Percentiles rank a stretch among this genome's conserved stretches.
phyloP scores from a whole-genome alignment of 192 early-diverging fungal species.

The Entomortierella chlamydospora region DNA sequence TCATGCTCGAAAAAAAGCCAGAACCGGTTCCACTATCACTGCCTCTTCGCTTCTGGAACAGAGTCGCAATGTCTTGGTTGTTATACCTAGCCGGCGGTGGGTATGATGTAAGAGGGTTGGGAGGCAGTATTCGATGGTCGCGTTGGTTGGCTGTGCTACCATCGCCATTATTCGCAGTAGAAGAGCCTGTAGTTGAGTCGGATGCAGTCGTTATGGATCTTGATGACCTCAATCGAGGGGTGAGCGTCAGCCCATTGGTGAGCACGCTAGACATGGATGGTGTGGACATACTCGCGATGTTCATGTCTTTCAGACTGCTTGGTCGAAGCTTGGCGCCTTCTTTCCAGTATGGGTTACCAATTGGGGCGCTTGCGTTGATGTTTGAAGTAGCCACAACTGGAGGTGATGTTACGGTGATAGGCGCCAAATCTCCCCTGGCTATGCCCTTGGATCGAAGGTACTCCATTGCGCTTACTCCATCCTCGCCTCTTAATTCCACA shows the following conservation, averaged over 20 bases:
- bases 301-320: constrained; percentile 7
- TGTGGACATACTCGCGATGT: not conserved
- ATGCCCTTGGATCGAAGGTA: constrained; percentile 36
- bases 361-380: not conserved
- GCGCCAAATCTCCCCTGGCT: constrained; percentile 10
- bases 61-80: constrained; percentile 22
- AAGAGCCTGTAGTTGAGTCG: not conserved
- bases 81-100: not conserved
- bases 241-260: constrained; percentile 5
- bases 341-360: not conserved
- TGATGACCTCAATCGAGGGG: constrained; percentile 13
- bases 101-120: constrained; percentile 1
- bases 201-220: not conserved
- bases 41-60: constrained; percentile 35
- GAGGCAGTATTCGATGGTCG: not conserved
- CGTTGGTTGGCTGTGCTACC: not conserved
- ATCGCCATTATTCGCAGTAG: not conserved
- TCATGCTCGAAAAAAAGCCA: constrained; percentile 18
- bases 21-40: constrained; percentile 32
- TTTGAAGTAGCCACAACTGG: not conserved
- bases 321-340: constrained; percentile 12
- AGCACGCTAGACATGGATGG: constrained; percentile 11
- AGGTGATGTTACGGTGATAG: not conserved
- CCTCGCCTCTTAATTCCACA: constrained; percentile 30
- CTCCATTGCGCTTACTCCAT: constrained; percentile 23